Evolutionary conservation across 129 eudicot species (phyloP).

Genomic region (Arctium lappa): DNA sequence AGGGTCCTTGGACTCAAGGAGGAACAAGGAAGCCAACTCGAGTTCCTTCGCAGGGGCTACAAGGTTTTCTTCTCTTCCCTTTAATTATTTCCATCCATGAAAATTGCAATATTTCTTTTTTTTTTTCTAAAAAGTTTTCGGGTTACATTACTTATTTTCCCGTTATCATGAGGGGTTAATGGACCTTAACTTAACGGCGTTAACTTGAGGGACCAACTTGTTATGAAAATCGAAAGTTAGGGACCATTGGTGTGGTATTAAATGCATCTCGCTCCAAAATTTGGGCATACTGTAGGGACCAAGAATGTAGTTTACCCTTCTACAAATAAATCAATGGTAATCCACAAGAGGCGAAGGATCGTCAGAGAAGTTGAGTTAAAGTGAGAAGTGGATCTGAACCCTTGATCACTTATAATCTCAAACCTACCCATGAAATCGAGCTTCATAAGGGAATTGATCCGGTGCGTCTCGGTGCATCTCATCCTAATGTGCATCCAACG

Average conservation of each 20-base stretch:
- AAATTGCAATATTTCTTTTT: background rate
- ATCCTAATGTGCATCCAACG: too few species aligned
- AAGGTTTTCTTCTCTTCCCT: slow-evolving; percentile 41
- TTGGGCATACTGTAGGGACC: too few species aligned
- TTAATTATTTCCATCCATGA: too few species aligned
- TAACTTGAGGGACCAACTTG: background rate
- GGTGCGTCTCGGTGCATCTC: too few species aligned
- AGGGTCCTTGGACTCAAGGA: slow-evolving; percentile 94
- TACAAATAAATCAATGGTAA: background rate
- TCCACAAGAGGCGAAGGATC: background rate
- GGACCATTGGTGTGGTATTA: background rate
- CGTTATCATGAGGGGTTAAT: background rate
- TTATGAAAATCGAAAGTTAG: background rate
- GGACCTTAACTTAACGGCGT: background rate
- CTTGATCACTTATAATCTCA: too few species aligned
- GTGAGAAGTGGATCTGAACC: too few species aligned
- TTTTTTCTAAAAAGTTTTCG: background rate
- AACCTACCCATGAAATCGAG: too few species aligned
- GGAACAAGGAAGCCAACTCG: slow-evolving; percentile 94
- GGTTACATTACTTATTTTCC: background rate
- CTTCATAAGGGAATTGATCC: too few species aligned
- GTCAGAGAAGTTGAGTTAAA: too few species aligned
- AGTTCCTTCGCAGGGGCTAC: slow-evolving; percentile 97
- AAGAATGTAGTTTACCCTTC: too few species aligned
- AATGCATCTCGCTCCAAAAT: too few species aligned